A percentile compares a stretch with the other conserved stretches of the same genome.
Evolutionary conservation across 805 yeast species (phyloP).

Genomic region (Naumovozyma baii): DNA sequence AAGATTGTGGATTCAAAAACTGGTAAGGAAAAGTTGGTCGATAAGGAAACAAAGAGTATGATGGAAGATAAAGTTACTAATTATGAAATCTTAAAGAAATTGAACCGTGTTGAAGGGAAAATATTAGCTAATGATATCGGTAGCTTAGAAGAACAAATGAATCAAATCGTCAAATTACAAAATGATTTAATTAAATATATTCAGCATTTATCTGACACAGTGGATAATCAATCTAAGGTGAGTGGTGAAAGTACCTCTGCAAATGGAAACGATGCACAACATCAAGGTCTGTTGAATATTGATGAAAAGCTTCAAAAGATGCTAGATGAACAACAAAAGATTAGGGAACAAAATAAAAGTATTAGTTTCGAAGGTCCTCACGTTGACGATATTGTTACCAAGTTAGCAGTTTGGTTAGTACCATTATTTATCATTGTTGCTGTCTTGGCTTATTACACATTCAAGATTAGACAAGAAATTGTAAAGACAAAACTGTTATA

Average conservation of each 20-base stretch:
- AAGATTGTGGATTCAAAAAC: constrained; percentile 32
- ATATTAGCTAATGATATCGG: constrained; percentile 28
- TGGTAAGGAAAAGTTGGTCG: constrained; percentile 27
- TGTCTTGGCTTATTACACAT: constrained; percentile 30
- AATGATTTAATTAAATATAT: constrained; percentile 17
- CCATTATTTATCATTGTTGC: constrained; percentile 24
- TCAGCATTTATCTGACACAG: constrained; percentile 10
- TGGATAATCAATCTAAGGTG: constrained; percentile 3
- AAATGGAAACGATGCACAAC: constrained; percentile 10
- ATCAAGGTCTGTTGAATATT: constrained; percentile 21
- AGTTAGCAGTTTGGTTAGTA: constrained; percentile 22
- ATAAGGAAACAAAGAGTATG: constrained; percentile 20
- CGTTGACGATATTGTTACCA: constrained; percentile 26
- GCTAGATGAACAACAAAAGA: constrained; percentile 23
- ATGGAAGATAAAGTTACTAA: constrained; percentile 17
- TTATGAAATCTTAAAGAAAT: constrained; percentile 21
- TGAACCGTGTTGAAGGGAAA: constrained; percentile 29
- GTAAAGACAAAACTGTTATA: constrained; percentile 28
- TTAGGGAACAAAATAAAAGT: constrained; percentile 19
- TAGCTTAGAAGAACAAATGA: constrained; percentile 17
- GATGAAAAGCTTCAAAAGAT: constrained; percentile 25
- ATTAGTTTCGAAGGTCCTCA: constrained; percentile 15
- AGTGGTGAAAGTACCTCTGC: constrained; percentile 3
- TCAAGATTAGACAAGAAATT: constrained; percentile 29
- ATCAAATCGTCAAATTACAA: constrained; percentile 18